phyloP scores from a whole-genome alignment of 208 protist genomes.

The Jaenimonas drosophilae region DNA sequence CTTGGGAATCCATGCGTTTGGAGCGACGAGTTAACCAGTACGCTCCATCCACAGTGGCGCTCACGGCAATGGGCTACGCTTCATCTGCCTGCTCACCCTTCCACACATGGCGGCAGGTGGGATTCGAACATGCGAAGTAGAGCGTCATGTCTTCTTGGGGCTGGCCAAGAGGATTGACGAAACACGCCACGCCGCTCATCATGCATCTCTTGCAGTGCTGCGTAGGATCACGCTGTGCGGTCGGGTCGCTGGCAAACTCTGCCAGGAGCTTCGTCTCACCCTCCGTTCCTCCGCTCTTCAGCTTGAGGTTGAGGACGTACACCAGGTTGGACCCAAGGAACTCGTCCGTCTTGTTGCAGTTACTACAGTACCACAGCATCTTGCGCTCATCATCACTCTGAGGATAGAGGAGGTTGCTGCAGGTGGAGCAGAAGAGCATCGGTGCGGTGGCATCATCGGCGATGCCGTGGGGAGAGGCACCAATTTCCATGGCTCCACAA shows the following conservation, averaged over 20 bases:
- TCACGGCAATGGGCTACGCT: no score
- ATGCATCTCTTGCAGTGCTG: conserved; percentile 67
- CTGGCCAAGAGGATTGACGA: conserved; percentile 83
- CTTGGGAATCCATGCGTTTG: no score
- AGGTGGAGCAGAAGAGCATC: conserved; percentile 84
- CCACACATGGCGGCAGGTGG: conserved; percentile 74
- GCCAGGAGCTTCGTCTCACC: conserved; percentile 73
- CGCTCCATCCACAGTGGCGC: no score
- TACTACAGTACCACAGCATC: conserved; percentile 82
- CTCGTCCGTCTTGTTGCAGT: conserved; percentile 69
- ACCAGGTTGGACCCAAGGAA: conserved; percentile 79
- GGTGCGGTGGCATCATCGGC: conserved; percentile 45
- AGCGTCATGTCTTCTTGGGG: conserved; percentile 87
- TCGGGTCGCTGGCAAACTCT: conserved; percentile 84
- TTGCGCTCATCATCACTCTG: conserved; percentile 37
- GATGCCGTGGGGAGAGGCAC: conserved; percentile 5
- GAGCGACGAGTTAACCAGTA: no score
- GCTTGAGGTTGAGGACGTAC: conserved; percentile 82
- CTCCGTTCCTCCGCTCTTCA: conserved; percentile 64
- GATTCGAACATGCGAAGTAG: conserved; percentile 83
- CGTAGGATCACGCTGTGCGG: conserved; percentile 70
- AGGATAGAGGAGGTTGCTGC: conserved; percentile 86
- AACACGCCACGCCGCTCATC: conserved; percentile 68
- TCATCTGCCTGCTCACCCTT: conserved; percentile 37
- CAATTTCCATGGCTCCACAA: background rate